A percentile compares a stretch with the other conserved stretches of the same genome.
phyloP scores from a whole-genome alignment of 306 rosid genomes.

The Castanopsis chinensis region DNA sequence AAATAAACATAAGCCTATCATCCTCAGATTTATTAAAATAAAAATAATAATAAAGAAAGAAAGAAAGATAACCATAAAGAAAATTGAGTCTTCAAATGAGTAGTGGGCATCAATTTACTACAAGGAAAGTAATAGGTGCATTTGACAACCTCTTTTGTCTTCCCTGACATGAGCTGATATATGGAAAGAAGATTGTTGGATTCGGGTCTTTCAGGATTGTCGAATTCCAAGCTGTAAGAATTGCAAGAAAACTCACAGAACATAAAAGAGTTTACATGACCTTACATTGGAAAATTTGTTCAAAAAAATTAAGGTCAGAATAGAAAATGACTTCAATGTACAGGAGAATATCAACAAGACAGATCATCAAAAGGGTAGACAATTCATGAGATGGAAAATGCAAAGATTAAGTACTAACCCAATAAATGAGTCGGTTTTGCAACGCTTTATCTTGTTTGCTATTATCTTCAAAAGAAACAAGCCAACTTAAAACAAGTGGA shows the following conservation, averaged over 20 bases:
- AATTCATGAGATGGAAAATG: constrained; percentile 22
- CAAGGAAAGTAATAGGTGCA: constrained; percentile 7
- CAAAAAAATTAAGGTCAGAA: constrained; percentile 5
- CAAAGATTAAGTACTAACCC: constrained; percentile 53
- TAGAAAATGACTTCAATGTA: constrained; percentile 1
- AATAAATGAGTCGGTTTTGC: constrained; percentile 90
- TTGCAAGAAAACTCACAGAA: constrained; percentile 23
- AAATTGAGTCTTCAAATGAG: background rate
- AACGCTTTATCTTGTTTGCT: constrained; percentile 91
- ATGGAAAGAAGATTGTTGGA: constrained; percentile 92
- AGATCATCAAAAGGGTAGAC: constrained; percentile 18
- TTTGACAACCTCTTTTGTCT: constrained; percentile 74
- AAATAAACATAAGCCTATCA: background rate
- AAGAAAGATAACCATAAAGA: background rate
- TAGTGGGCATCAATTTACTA: background rate
- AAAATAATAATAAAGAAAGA: background rate
- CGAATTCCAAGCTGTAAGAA: constrained; percentile 76
- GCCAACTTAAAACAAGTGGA: constrained; percentile 33
- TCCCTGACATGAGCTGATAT: constrained; percentile 75
- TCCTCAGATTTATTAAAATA: background rate
- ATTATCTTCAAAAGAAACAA: constrained; percentile 61
- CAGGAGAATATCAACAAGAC: constrained; percentile 5
- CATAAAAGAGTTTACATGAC: constrained; percentile 16
- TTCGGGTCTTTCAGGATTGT: constrained; percentile 93
- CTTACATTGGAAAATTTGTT: constrained; percentile 1